Conservation (phyloP, 2,329 filamentous ascomycete genomes). For the Alternaria hordeiaustralica region DNA sequence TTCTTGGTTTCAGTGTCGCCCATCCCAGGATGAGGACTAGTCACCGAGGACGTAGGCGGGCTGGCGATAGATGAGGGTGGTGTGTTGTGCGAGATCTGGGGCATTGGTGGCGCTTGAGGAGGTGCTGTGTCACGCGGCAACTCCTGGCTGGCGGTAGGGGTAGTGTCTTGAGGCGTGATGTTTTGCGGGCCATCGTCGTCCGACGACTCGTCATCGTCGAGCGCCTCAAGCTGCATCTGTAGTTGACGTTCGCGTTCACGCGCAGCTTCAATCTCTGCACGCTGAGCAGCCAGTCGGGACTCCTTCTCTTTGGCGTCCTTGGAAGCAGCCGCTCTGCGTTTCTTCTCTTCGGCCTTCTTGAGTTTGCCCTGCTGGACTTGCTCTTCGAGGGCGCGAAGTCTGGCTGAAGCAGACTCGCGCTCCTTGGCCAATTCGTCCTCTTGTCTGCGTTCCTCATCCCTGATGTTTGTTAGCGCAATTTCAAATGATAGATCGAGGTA, state of each 20-base stretch:
- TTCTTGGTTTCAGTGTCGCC: slow-evolving; percentile 84
- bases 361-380: slow-evolving; percentile 92
- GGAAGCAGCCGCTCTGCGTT: slow-evolving; percentile 84
- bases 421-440: slow-evolving; percentile 83
- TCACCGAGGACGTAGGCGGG: slow-evolving; percentile 57
- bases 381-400: slow-evolving; percentile 88
- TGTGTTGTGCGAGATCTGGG: slow-evolving; percentile 46
- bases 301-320: slow-evolving; percentile 90
- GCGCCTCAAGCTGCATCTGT: slow-evolving; percentile 82
- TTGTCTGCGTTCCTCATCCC: slow-evolving; percentile 74
- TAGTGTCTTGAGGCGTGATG: slow-evolving; percentile 67
- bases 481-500: background rate
- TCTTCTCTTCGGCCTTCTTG: slow-evolving; percentile 96
- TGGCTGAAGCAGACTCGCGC: slow-evolving; percentile 79
- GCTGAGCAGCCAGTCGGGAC: slow-evolving; percentile 78
- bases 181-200: slow-evolving; percentile 80
- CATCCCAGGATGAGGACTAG: slow-evolving; percentile 58
- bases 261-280: slow-evolving; percentile 90
- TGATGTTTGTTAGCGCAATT: slow-evolving; percentile 51
- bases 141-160: slow-evolving; percentile 64
- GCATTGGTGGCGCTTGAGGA: slow-evolving; percentile 56
- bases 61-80: slow-evolving; percentile 56
- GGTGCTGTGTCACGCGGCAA: slow-evolving; percentile 54
- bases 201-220: slow-evolving; percentile 70
- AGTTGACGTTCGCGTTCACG: slow-evolving; percentile 89